These are phyloP conservation scores for Lactarius akahatsu DNA, from an alignment of 768 basidiomycete genomes.

Conservation along the genomic window DNA sequence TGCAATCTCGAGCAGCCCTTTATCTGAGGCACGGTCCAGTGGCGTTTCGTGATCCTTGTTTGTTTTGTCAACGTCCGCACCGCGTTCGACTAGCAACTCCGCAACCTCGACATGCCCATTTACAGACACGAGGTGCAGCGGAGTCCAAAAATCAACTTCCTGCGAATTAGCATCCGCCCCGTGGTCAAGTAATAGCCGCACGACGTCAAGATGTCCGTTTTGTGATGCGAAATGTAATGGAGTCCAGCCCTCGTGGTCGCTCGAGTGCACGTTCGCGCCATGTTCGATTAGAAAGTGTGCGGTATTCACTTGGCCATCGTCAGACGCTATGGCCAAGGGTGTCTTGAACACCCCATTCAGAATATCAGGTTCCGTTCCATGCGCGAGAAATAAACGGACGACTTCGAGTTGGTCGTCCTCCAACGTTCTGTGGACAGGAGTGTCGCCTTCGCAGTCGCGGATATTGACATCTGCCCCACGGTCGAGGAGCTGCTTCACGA, in stretches of 20 bases:
- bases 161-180: neutral
- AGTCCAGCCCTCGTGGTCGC: neutral
- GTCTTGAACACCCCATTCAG: neutral
- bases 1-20: neutral
- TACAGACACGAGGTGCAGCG: rapidly evolving
- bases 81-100: neutral
- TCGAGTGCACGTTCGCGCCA: neutral
- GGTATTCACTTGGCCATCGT: neutral
- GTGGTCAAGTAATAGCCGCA: neutral
- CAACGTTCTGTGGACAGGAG: neutral
- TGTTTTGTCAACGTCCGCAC: neutral
- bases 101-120: neutral
- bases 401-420: neutral
- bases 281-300: neutral
- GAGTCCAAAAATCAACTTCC: neutral
- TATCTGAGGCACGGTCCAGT: neutral
- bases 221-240: neutral
- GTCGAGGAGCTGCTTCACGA: no score
- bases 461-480: no score
- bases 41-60: neutral
- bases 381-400: neutral
- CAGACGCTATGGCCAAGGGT: neutral
- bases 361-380: neutral
- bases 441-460: no score
- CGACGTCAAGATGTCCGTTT: neutral